Evolutionary conservation across 2,329 filamentous ascomycete genomes (phyloP).

Genomic region (Arthrobotrys musiformis): DNA sequence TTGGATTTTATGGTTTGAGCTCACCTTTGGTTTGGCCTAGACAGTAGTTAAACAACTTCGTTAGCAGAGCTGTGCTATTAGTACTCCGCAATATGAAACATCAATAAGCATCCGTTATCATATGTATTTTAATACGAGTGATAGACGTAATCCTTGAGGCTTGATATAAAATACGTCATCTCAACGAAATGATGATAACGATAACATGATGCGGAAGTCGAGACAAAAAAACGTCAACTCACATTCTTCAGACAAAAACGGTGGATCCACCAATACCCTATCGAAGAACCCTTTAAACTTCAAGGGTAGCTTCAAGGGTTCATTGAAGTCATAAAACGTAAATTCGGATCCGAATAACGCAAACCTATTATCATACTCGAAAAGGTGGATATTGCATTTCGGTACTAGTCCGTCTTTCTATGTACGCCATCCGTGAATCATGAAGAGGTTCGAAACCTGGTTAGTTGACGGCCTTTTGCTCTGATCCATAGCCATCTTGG

Average conservation of each 20-base stretch:
- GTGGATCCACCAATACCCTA: slow-evolving; percentile 79
- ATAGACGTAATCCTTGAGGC: neutral
- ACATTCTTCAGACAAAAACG: slow-evolving; percentile 82
- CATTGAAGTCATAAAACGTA: slow-evolving; percentile 77
- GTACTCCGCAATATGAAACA: slow-evolving; percentile 8
- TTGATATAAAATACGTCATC: slow-evolving; percentile 1
- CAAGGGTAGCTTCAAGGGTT: slow-evolving; percentile 68
- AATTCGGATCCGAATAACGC: slow-evolving; percentile 76
- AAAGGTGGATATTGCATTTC: slow-evolving; percentile 71
- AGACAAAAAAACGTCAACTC: slow-evolving; percentile 69
- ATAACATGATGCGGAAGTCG: neutral
- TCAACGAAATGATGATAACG: neutral
- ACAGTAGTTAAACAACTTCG: neutral
- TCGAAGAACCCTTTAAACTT: slow-evolving; percentile 68
- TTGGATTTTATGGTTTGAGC: slow-evolving; percentile 20
- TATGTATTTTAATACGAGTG: neutral
- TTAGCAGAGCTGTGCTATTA: slow-evolving; percentile 9
- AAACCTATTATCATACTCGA: slow-evolving; percentile 81
- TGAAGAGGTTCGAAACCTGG: neutral
- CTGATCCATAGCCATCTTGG: neutral
- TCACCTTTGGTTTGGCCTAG: slow-evolving; percentile 53
- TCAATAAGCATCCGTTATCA: neutral
- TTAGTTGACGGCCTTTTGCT: slow-evolving; percentile 6
- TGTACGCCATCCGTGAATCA: slow-evolving; percentile 8
- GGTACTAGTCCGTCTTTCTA: slow-evolving; percentile 53